Conservation (phyloP, 345 rosid species). For the Erucastrum elatum region DNA sequence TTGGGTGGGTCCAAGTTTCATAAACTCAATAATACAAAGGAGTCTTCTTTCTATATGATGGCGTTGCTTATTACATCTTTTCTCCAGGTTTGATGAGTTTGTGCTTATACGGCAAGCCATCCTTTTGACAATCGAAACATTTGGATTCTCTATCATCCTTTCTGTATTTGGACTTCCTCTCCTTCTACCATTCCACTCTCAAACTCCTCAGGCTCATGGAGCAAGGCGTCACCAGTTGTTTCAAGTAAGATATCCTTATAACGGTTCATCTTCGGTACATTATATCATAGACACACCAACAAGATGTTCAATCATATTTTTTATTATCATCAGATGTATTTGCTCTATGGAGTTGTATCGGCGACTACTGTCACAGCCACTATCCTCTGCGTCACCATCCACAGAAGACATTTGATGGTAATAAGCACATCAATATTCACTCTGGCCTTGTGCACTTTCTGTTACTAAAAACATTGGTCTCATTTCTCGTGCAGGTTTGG, state of each 20-base stretch:
- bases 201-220: conserved; percentile 33
- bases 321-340: conserved; percentile 52
- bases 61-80: conserved; percentile 21
- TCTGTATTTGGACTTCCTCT: conserved; percentile 79
- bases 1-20: conserved; percentile 61
- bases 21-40: not conserved
- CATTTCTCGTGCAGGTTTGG: conserved; percentile 71
- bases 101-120: conserved; percentile 82
- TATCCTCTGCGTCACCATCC: conserved; percentile 73
- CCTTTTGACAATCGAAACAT: conserved; percentile 84
- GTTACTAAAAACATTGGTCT: conserved; percentile 14
- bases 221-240: conserved; percentile 43
- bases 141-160: conserved; percentile 82
- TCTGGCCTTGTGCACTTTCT: conserved; percentile 4
- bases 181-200: conserved; percentile 40
- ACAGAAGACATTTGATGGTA: conserved; percentile 96
- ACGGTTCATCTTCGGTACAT: not conserved
- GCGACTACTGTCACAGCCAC: conserved; percentile 62
- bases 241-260: conserved; percentile 47
- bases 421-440: conserved; percentile 34
- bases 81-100: conserved; percentile 90
- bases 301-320: not conserved
- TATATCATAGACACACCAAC: not conserved
- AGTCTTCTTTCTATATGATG: not conserved
- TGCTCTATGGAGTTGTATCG: conserved; percentile 67